Conservation (phyloP, 768 basidiomycete species). For the Rubroboletus pulcherrimus region DNA sequence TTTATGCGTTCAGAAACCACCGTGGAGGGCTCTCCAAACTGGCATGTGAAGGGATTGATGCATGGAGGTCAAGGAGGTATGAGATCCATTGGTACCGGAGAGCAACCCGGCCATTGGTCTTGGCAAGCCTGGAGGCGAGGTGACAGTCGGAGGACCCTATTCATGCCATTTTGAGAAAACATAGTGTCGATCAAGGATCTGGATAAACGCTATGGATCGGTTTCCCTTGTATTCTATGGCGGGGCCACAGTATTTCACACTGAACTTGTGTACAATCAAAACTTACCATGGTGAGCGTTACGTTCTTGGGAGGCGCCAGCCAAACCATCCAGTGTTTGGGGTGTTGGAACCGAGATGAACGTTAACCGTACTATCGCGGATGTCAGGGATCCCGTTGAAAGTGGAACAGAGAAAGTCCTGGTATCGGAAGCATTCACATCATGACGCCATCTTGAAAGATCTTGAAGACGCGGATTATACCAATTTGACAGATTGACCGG, state of each 20-base stretch:
- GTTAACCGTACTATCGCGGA: neutral
- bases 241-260: neutral
- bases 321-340: slow-evolving; percentile 26
- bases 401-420: neutral
- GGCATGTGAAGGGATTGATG: slow-evolving; percentile 14
- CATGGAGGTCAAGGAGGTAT: slow-evolving; percentile 13
- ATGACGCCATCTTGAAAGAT: neutral
- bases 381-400: neutral
- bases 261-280: neutral
- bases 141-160: slow-evolving; percentile 7
- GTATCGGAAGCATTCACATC: neutral
- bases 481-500: neutral
- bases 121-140: slow-evolving; percentile 7
- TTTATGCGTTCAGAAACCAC: slow-evolving; percentile 14
- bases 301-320: slow-evolving; percentile 5
- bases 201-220: slow-evolving; percentile 3
- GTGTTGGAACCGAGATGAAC: slow-evolving; percentile 1
- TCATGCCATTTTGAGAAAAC: slow-evolving; percentile 5
- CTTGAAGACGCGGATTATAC: neutral
- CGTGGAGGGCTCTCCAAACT: slow-evolving; percentile 20
- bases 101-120: slow-evolving; percentile 9
- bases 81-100: slow-evolving; percentile 16
- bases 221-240: slow-evolving; percentile 6
- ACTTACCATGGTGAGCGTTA: slow-evolving; percentile 5
- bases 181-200: neutral